These are phyloP conservation scores for Yamadazyma aaseri DNA, from an alignment of 1,139 yeast species.

Conservation along the genomic window DNA sequence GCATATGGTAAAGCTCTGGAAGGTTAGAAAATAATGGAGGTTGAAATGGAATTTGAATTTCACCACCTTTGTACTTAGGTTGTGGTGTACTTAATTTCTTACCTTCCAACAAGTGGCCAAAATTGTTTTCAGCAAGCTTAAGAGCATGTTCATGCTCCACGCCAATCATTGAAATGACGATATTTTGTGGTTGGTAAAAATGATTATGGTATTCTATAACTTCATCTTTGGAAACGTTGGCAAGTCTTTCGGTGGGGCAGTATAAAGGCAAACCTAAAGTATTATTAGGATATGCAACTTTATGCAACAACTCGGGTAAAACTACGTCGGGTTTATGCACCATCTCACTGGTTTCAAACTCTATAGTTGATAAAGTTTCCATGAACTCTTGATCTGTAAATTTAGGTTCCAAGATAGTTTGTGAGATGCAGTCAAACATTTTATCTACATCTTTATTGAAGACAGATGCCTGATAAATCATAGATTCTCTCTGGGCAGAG, in stretches of 20 bases:
- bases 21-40: constrained; percentile 68
- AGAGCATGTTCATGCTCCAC: constrained; percentile 71
- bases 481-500: constrained; percentile 86
- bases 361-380: constrained; percentile 73
- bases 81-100: constrained; percentile 14
- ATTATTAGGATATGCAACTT: constrained; percentile 68
- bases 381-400: constrained; percentile 67
- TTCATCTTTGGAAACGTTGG: constrained; percentile 50
- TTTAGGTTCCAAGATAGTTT: constrained; percentile 72
- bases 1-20: constrained; percentile 84
- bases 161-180: constrained; percentile 88
- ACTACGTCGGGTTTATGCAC: constrained; percentile 82
- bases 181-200: constrained; percentile 77
- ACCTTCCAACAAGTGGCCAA: constrained; percentile 31
- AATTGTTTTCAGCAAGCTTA: constrained; percentile 56
- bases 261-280: constrained; percentile 85
- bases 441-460: constrained; percentile 82
- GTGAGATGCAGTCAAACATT: constrained; percentile 79
- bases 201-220: constrained; percentile 61
- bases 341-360: constrained; percentile 80
- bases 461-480: constrained; percentile 92
- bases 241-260: constrained; percentile 72
- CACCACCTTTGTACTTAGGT: constrained; percentile 79
- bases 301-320: constrained; percentile 84
- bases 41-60: constrained; percentile 61